phyloP scores from a whole-genome alignment of 768 basidiomycete species.

The Lactarius sanguifluus region DNA sequence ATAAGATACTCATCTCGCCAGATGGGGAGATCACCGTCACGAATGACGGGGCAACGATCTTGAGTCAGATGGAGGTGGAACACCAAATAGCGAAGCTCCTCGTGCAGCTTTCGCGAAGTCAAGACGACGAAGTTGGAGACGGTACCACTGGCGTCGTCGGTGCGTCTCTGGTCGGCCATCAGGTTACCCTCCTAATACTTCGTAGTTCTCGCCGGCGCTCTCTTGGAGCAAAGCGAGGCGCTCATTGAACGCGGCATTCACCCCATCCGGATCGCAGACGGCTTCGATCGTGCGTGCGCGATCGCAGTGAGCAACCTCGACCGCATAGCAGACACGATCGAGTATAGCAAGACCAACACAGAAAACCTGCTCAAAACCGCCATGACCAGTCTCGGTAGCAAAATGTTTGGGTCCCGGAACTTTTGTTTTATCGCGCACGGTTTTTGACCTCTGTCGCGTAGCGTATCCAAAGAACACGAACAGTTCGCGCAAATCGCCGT shows the following conservation, averaged over 20 bases:
- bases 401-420: conserved; percentile 74
- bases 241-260: conserved; percentile 99
- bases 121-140: conserved; percentile 99
- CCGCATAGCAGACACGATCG: conserved; percentile 84
- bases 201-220: conserved; percentile 91
- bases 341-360: conserved; percentile 79
- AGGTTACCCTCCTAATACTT: not conserved
- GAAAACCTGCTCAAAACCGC: conserved; percentile 90
- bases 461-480: conserved; percentile 93
- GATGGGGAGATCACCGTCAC: conserved; percentile 99
- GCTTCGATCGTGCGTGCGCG: conserved; percentile 91
- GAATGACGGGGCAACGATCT: conserved; percentile 97
- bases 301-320: conserved; percentile 91
- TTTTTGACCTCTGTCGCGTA: conserved; percentile 36
- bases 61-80: conserved; percentile 98
- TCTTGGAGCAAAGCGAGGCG: conserved; percentile 90
- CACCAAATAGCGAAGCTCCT: conserved; percentile 98
- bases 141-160: conserved; percentile 99
- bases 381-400: conserved; percentile 94
- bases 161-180: conserved; percentile 45
- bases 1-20: conserved; percentile 92
- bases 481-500: conserved; percentile 98
- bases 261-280: conserved; percentile 98
- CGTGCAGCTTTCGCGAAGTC: conserved; percentile 94
- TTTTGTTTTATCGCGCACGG: not conserved